Percentiles rank a stretch among this genome's conserved stretches.
Conservation (phyloP, 2,329 filamentous ascomycete species). For the Phyllosticta citribraziliensis region DNA sequence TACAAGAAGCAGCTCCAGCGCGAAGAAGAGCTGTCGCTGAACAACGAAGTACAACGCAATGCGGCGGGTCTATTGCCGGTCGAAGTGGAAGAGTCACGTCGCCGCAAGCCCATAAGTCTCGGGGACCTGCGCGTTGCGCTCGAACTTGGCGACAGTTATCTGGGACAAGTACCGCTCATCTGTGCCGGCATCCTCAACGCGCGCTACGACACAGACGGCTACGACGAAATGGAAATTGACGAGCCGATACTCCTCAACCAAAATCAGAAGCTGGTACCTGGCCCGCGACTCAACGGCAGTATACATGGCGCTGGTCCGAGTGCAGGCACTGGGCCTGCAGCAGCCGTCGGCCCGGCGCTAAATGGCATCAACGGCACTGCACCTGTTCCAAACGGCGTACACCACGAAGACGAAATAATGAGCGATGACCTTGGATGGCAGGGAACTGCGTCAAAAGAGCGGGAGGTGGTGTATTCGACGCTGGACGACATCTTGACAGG, state of each 20-base stretch:
- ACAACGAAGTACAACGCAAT: constrained; percentile 66
- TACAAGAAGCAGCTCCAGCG: constrained; percentile 64
- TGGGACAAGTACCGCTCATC: constrained; percentile 69
- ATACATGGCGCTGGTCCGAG: constrained; percentile 6
- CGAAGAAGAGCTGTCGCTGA: constrained; percentile 63
- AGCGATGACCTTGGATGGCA: constrained; percentile 31
- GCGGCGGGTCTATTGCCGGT: constrained; percentile 69
- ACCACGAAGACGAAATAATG: constrained; percentile 25
- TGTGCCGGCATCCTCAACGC: constrained; percentile 56
- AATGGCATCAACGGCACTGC: constrained; percentile 16
- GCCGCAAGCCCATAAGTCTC: constrained; percentile 63
- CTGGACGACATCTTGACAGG: constrained; percentile 11
- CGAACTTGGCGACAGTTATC: constrained; percentile 63
- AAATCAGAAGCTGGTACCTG: neutral
- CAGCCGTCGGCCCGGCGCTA: constrained; percentile 12
- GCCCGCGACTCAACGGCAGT: constrained; percentile 10
- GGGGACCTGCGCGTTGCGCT: constrained; percentile 69
- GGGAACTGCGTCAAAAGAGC: constrained; percentile 22
- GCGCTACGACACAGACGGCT: constrained; percentile 49
- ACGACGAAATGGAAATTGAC: constrained; percentile 6
- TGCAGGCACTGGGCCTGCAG: constrained; percentile 3
- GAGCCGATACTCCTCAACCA: constrained; percentile 3
- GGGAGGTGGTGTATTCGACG: constrained; percentile 17
- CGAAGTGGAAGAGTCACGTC: constrained; percentile 66
- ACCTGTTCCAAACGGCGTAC: constrained; percentile 3